Evolutionary conservation across 768 basidiomycete species (phyloP).

Genomic region (Hericium erinaceus): DNA sequence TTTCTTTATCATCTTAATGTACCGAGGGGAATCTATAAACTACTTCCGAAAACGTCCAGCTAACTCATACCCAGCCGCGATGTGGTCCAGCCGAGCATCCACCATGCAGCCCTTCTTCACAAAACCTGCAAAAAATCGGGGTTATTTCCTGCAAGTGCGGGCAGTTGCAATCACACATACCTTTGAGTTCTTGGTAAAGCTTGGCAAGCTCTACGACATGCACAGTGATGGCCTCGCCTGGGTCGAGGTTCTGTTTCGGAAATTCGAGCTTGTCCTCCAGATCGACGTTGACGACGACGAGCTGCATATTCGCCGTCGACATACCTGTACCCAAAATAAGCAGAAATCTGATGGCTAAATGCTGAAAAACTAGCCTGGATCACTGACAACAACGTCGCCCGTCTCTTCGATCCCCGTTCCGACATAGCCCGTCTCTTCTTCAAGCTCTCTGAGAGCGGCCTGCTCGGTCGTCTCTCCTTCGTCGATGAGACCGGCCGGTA

Average conservation of each 20-base stretch:
- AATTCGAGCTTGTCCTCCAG: slow-evolving; percentile 58
- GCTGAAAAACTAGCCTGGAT: slow-evolving; percentile 47
- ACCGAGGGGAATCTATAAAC: too few species aligned
- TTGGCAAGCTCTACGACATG: slow-evolving; percentile 61
- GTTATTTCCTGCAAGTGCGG: too few species aligned
- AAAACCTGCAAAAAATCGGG: not conserved
- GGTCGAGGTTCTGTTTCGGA: slow-evolving; percentile 69
- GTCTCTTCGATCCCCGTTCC: slow-evolving; percentile 54
- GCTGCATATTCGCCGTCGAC: slow-evolving; percentile 90
- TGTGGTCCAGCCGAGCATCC: slow-evolving; percentile 71
- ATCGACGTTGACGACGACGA: slow-evolving; percentile 62
- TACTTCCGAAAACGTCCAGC: too few species aligned
- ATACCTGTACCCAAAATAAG: slow-evolving; percentile 45
- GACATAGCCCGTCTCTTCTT: slow-evolving; percentile 88
- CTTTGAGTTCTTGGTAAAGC: slow-evolving; percentile 54
- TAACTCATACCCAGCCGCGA: slow-evolving; percentile 62
- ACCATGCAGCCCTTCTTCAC: slow-evolving; percentile 37
- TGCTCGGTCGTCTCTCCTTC: slow-evolving; percentile 73
- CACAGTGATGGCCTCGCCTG: slow-evolving; percentile 78
- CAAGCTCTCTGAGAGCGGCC: slow-evolving; percentile 80
- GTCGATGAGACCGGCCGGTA: slow-evolving; percentile 77
- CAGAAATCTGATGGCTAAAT: not conserved
- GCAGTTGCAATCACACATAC: slow-evolving; percentile 59
- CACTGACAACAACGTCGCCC: slow-evolving; percentile 52
- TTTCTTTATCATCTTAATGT: too few species aligned